Evolutionary conservation across 2,329 filamentous ascomycete genomes (phyloP), one percentile per base, ranked within the genome.

Genomic region (Diaporthe citri): DNA sequence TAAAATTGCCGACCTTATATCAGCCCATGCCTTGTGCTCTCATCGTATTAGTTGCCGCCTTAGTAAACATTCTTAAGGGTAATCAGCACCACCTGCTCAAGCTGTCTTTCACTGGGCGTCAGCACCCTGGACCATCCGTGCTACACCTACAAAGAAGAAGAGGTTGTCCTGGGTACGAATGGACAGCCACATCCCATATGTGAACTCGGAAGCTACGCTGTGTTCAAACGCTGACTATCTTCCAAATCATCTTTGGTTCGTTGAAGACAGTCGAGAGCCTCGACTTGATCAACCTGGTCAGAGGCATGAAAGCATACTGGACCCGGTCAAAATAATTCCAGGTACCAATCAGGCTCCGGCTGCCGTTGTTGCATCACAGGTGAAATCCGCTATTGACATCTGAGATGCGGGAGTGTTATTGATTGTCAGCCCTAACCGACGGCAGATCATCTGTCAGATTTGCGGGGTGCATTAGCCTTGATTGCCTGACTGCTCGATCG

Each of bases 381-480:
- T 22, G 34, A 28, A 28, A 25, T 52, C 62, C 13, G 48, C n/a
- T 13, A 39, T 13, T 2, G n/a, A 25, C 22, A 67, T 34, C 41
- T 41, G 48, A 31, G 34, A 22, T 55, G 64, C 48, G 71, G 71
- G 22, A 43, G 48, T 55, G 39, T 17, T 56, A 39, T 25, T 15
- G 25, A 48, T 10, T 52, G 46, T 75, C 73, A 72, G 73, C 73
- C 73, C 69, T 75, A 75, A 41, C 46, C 34, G 52, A 56, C 69
- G 36, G 73, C 46, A 75, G 73, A 72, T 72, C 73, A 31, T 51
- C 59, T 59, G 73, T 57, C 69, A 75, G 73, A 75, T 72, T 22
- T 72, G 73, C 67, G 59, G 73, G 57, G 59, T 75, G 69, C 73
- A 75, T 75, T 75, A 75, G 73, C 60, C 51, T 52, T 39, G 59